A percentile compares a stretch with the other conserved stretches of the same genome.
These are phyloP conservation scores for Candida dubliniensis DNA, from an alignment of 1,139 yeast species.

Conservation along the genomic window DNA sequence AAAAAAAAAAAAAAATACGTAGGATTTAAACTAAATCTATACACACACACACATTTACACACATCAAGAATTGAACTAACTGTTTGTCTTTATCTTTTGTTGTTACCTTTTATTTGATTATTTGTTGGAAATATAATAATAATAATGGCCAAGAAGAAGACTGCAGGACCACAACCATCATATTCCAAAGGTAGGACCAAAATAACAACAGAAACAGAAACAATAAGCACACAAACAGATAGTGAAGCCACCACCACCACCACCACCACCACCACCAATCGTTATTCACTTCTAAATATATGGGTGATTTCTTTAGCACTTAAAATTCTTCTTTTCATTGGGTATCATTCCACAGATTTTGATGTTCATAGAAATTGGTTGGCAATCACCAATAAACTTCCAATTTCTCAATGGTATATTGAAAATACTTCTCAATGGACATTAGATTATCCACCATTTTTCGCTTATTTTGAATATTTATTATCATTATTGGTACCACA, in stretches of 20 bases:
- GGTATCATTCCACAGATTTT: slow-evolving; percentile 85
- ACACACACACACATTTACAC: too few relatives aligned
- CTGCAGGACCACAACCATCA: too few relatives aligned
- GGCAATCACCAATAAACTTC: slow-evolving; percentile 81
- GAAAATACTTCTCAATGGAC: slow-evolving; percentile 94
- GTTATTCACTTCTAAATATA: slow-evolving; percentile 36
- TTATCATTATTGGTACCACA: slow-evolving; percentile 71
- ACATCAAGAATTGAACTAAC: too few relatives aligned
- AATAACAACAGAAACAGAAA: not conserved
- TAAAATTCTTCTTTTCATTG: slow-evolving; percentile 37
- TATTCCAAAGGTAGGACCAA: not conserved
- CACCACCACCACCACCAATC: not conserved
- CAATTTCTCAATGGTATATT: slow-evolving; percentile 76
- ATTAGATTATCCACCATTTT: slow-evolving; percentile 94
- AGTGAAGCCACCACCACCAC: too few relatives aligned
- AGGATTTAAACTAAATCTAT: too few relatives aligned
- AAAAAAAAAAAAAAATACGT: too few relatives aligned
- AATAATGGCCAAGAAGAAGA: too few relatives aligned
- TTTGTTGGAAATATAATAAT: too few relatives aligned
- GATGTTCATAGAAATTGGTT: slow-evolving; percentile 98
- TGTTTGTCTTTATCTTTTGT: too few relatives aligned
- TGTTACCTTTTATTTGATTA: too few relatives aligned
- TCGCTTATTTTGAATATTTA: slow-evolving; percentile 90
- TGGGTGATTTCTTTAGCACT: slow-evolving; percentile 42
- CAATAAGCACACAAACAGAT: too few relatives aligned